Evolutionary conservation across 1,284 basidiomycete genomes (phyloP), one percentile per base, ranked within the genome.

Genomic region (Chalciporus sp.): DNA sequence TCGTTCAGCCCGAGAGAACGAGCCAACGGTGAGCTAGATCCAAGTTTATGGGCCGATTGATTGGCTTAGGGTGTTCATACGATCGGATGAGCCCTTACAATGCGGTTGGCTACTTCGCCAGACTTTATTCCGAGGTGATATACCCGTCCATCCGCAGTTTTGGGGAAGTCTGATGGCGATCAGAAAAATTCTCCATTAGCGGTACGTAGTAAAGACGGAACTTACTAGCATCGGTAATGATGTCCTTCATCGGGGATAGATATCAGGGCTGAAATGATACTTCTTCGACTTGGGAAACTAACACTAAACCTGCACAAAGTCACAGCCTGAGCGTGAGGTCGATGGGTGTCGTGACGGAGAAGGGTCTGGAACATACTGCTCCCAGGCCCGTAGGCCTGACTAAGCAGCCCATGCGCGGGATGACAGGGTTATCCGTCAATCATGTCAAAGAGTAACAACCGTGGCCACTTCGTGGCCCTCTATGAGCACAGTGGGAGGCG

Each of bases 71-170:
- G 29, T 23, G 35, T 16, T 35, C 39, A 50, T 48, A 46, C 43
- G 16, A 45, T 39, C 29, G 27, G 33, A 31, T 29, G 26, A 5
- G 43, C 44, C 31, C 82, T 67, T 67, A 89, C 88, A 62, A 93
- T 88, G 45, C 89, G 82, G 71, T 92, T 93, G 45, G 92, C 88
- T 20, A 93, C 85, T 66, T 92, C 86, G 19, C 89, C 90, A 40
- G 80, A 75, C 48, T 82, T 79, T 56, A 91, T 69, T 41, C 88
- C 88, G n/a, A 91, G 79, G 71, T 91, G 88, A 68, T 91, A 91
- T 48, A 90, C 86, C 56, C 86, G 83, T 49, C 80, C 79, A 67
- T 87, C 85, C 42, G 76, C 76, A 44, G 88, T 88, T 53, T 82
- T 80, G 53, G 88, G 89, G 64, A 90, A 89, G 73, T 91, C 88